Evolutionary conservation across 768 basidiomycete genomes (phyloP).

Genomic region (Rhodocollybia butyracea): DNA sequence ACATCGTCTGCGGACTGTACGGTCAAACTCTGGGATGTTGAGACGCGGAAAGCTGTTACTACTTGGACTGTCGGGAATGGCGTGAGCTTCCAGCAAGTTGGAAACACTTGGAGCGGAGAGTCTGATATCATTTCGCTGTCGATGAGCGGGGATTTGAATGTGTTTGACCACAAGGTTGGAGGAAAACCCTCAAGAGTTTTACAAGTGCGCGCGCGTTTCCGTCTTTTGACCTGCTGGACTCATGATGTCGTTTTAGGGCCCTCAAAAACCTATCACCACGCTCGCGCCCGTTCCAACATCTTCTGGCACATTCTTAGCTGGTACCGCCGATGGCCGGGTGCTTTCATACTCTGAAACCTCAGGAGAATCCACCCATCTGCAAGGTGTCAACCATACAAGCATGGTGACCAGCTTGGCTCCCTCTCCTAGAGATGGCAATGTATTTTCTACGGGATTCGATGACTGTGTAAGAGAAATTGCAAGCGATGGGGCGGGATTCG

Average conservation of each 20-base stretch:
- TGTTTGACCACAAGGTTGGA: constrained; percentile 73
- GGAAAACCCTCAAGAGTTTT: constrained; percentile 60
- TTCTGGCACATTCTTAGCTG: constrained; percentile 70
- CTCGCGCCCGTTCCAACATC: constrained; percentile 37
- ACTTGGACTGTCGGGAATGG: constrained; percentile 74
- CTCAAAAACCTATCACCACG: constrained; percentile 79
- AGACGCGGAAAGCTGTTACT: constrained; percentile 59
- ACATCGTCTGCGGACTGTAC: constrained; percentile 86
- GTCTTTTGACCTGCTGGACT: not conserved
- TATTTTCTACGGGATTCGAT: constrained; percentile 78
- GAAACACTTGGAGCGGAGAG: constrained; percentile 78
- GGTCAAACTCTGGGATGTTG: constrained; percentile 86
- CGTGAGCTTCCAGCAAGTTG: constrained; percentile 82
- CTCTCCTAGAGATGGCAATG: constrained; percentile 39
- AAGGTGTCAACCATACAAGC: constrained; percentile 68
- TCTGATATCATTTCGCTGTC: constrained; percentile 80
- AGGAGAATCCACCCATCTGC: constrained; percentile 43
- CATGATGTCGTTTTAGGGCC: constrained; percentile 45
- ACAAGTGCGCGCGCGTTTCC: constrained; percentile 38
- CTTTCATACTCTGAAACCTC: constrained; percentile 55
- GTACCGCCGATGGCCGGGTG: constrained; percentile 76
- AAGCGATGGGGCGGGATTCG: constrained; percentile 37
- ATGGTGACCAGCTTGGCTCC: constrained; percentile 62
- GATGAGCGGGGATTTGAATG: constrained; percentile 73
- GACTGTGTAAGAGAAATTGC: constrained; percentile 73